Evolutionary conservation across 2,329 filamentous ascomycete species (phyloP).

Genomic region (Chrysoporthe austroafricana): DNA sequence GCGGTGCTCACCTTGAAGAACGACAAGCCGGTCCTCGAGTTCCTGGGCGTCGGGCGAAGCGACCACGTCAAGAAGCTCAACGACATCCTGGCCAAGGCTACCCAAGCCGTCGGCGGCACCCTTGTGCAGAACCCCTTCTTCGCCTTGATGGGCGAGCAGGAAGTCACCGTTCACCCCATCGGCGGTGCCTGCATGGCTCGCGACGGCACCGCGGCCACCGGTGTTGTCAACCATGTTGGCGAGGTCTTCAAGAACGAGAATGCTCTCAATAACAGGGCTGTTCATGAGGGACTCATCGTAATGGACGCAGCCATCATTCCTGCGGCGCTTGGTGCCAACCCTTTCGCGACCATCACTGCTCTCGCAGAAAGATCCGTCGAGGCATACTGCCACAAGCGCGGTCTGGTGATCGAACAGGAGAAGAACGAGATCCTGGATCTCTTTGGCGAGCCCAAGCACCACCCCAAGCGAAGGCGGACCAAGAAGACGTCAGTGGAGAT

Average conservation of each 20-base stretch:
- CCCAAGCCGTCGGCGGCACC: slow-evolving; percentile 61
- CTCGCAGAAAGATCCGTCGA: slow-evolving; percentile 68
- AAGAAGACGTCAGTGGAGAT: slow-evolving; percentile 25
- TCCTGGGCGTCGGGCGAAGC: slow-evolving; percentile 60
- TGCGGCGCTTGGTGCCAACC: slow-evolving; percentile 64
- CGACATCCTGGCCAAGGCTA: slow-evolving; percentile 55
- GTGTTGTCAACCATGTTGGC: slow-evolving; percentile 65
- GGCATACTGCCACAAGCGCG: slow-evolving; percentile 46
- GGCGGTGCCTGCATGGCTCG: slow-evolving; percentile 66
- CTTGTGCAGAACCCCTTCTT: slow-evolving; percentile 63
- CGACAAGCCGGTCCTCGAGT: slow-evolving; percentile 63
- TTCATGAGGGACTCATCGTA: slow-evolving; percentile 62
- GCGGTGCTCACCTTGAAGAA: slow-evolving; percentile 61
- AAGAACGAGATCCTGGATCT: slow-evolving; percentile 56
- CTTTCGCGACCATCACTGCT: slow-evolving; percentile 70
- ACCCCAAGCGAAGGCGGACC: slow-evolving; percentile 18
- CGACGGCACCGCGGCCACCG: slow-evolving; percentile 59
- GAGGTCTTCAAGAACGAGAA: slow-evolving; percentile 60
- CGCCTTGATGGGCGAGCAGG: slow-evolving; percentile 57
- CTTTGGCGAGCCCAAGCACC: slow-evolving; percentile 54
- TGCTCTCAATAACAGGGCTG: slow-evolving; percentile 39
- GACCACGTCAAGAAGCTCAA: slow-evolving; percentile 59
- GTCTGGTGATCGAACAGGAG: slow-evolving; percentile 49
- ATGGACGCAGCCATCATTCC: slow-evolving; percentile 66
- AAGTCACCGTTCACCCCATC: slow-evolving; percentile 69